Evolutionary conservation across 768 basidiomycete genomes (phyloP).

Genomic region (Leccinum uliginosum): DNA sequence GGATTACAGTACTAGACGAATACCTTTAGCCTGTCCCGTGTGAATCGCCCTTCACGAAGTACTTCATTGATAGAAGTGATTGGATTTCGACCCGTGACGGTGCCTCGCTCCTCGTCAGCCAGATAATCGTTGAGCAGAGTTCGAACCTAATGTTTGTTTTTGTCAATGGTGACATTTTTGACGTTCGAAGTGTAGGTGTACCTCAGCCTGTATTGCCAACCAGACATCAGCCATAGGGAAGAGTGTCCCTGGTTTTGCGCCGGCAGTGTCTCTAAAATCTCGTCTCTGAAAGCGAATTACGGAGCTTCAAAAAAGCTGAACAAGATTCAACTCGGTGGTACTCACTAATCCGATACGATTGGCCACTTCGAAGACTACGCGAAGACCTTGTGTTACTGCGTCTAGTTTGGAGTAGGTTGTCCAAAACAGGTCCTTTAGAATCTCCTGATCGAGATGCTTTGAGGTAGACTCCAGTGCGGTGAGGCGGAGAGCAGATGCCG

Average conservation of each 20-base stretch:
- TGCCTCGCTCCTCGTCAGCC: conserved; percentile 83
- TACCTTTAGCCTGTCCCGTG: conserved; percentile 79
- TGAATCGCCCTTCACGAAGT: conserved; percentile 76
- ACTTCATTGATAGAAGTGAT: conserved; percentile 93
- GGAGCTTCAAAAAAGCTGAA: neutral
- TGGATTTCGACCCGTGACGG: conserved; percentile 76
- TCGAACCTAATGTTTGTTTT: conserved; percentile 54
- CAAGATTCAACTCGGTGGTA: conserved; percentile 10
- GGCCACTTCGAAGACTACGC: conserved; percentile 87
- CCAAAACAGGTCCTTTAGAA: conserved; percentile 91
- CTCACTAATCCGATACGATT: conserved; percentile 88
- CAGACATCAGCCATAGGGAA: conserved; percentile 87
- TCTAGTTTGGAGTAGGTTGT: conserved; percentile 93
- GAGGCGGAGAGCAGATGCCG: conserved; percentile 57
- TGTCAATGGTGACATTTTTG: conserved; percentile 3
- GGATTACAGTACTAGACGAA: neutral
- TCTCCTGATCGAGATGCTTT: conserved; percentile 77
- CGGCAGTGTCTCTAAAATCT: conserved; percentile 86
- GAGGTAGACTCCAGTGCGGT: conserved; percentile 70
- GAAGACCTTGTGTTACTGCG: conserved; percentile 86
- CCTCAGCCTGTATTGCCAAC: conserved; percentile 87
- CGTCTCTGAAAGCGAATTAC: conserved; percentile 52
- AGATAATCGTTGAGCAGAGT: conserved; percentile 84
- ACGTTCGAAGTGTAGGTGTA: conserved; percentile 26
- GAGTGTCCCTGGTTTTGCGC: conserved; percentile 67